Conservation (phyloP, 495 filamentous ascomycete species). For the Tuber brumale region DNA sequence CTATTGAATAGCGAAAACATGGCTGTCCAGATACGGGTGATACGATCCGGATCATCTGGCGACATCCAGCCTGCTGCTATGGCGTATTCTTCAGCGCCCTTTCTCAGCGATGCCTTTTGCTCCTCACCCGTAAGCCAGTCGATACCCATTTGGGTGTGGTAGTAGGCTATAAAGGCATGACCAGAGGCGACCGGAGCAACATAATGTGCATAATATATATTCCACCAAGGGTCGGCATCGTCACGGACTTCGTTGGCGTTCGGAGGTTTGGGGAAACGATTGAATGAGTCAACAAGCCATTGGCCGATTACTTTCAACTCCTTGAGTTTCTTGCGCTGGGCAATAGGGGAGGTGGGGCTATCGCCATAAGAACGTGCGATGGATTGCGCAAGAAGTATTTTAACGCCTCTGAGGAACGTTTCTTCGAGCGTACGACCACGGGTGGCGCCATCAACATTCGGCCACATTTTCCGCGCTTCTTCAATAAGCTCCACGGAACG, state of each 20-base stretch:
- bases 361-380: slow-evolving; percentile 26
- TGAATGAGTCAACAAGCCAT: slow-evolving; percentile 36
- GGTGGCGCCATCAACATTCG: slow-evolving; percentile 33
- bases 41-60: slow-evolving; percentile 34
- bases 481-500: slow-evolving; percentile 37
- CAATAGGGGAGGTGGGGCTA: slow-evolving; percentile 20
- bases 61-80: slow-evolving; percentile 36
- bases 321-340: slow-evolving; percentile 31
- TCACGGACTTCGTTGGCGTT: slow-evolving; percentile 22
- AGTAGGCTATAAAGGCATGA: slow-evolving; percentile 31
- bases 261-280: slow-evolving; percentile 30
- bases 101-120: slow-evolving; percentile 12
- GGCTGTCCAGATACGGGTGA: slow-evolving; percentile 29
- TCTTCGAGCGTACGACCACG: slow-evolving; percentile 37
- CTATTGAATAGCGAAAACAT: slow-evolving; percentile 36
- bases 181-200: slow-evolving; percentile 28
- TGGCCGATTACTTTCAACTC: slow-evolving; percentile 32
- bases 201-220: slow-evolving; percentile 39
- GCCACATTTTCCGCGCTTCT: slow-evolving; percentile 34
- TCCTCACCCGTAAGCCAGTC: slow-evolving; percentile 24
- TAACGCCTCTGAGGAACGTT: slow-evolving; percentile 38
- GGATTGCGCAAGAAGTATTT: slow-evolving; percentile 38
- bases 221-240: slow-evolving; percentile 38
- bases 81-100: slow-evolving; percentile 33
- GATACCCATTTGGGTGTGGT: slow-evolving; percentile 23